A percentile compares a stretch with the other conserved stretches of the same genome.
These are phyloP conservation scores for Musa troglodytarum DNA, from an alignment of 176 grass and related monocot genomes.

Conservation along the genomic window DNA sequence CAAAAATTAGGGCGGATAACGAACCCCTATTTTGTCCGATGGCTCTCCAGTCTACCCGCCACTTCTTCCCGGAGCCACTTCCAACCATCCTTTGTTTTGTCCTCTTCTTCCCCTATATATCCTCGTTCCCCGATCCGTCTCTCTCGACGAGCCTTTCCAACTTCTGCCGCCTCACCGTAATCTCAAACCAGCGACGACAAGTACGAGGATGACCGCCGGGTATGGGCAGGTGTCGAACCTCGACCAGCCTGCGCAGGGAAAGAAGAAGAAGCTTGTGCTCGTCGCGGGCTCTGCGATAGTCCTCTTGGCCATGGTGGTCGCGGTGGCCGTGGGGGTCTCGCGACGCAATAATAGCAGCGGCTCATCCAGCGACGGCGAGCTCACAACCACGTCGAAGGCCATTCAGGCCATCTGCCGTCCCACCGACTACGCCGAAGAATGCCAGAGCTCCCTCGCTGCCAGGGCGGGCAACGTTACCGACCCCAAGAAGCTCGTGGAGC, in stretches of 20 bases:
- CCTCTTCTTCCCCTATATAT: neutral
- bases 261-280: slow-evolving; percentile 33
- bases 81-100: neutral
- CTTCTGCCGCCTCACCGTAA: neutral
- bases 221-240: neutral
- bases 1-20: neutral
- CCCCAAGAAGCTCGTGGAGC: slow-evolving; percentile 8
- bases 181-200: neutral
- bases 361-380: neutral
- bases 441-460: slow-evolving; percentile 47
- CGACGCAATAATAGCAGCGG: slow-evolving; percentile 23
- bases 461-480: slow-evolving; percentile 32
- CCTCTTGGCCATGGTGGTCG: slow-evolving; percentile 50
- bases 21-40: neutral
- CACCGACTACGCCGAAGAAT: slow-evolving; percentile 66
- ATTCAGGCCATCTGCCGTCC: slow-evolving; percentile 69
- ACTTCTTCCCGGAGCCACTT: neutral
- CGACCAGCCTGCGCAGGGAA: neutral
- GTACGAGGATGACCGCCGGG: neutral
- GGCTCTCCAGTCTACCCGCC: slow-evolving; percentile 3
- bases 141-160: neutral
- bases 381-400: slow-evolving; percentile 59
- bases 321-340: slow-evolving; percentile 51
- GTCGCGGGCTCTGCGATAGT: slow-evolving; percentile 34
- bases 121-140: no score